Evolutionary conservation across 148 eudicot species (phyloP).

Genomic region (Rhododendron williamsianum): DNA sequence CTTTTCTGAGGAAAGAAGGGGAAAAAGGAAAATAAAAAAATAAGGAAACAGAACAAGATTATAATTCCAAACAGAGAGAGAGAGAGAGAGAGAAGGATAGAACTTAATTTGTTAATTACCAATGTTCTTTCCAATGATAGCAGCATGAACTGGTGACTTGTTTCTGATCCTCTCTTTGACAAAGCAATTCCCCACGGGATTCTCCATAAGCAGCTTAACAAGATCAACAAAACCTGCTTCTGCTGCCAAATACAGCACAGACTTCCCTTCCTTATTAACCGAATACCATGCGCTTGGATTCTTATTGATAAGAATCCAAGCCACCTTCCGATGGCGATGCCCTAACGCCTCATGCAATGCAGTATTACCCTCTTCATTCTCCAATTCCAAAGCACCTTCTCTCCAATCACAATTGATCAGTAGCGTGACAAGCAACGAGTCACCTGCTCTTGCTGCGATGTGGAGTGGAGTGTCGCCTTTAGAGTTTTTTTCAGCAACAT

Average conservation of each 20-base stretch:
- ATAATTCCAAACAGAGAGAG: too few relatives aligned
- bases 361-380: too few relatives aligned
- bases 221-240: constrained; percentile 22
- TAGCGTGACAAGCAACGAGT: neutral
- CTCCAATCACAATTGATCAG: constrained; percentile 8
- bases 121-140: constrained; percentile 15
- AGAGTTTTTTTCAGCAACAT: constrained; percentile 12
- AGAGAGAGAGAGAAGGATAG: too few relatives aligned
- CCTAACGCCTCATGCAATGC: neutral
- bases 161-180: neutral
- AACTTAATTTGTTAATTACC: constrained; percentile 5
- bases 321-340: constrained; percentile 14
- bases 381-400: neutral
- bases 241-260: constrained; percentile 31
- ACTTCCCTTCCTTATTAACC: constrained; percentile 19
- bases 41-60: too few relatives aligned
- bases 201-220: constrained; percentile 21
- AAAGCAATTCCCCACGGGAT: constrained; percentile 11
- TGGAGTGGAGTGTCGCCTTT: too few relatives aligned
- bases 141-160: constrained; percentile 29
- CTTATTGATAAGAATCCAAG: constrained; percentile 16
- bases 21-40: too few relatives aligned
- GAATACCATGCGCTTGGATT: constrained; percentile 11
- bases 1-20: too few relatives aligned
- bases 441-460: neutral